Conservation (phyloP, 2,329 filamentous ascomycete genomes). For the Penicillium italicum region DNA sequence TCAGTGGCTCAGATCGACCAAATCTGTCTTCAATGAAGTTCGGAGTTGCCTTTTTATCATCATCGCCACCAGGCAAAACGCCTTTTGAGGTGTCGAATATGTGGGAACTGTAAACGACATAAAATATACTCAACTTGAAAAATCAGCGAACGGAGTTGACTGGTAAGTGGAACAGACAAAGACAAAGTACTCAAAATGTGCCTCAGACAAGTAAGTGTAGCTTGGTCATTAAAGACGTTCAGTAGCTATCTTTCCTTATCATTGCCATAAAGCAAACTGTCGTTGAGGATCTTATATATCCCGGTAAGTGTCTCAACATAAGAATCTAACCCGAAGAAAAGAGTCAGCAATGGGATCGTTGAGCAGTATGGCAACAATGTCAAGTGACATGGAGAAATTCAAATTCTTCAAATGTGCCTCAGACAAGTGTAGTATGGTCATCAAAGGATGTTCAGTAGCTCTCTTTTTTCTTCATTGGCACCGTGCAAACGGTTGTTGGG, state of each 20-base stretch:
- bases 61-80: background rate
- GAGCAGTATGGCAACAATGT: background rate
- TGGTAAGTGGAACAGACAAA: background rate
- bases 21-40: background rate
- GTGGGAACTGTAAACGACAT: background rate
- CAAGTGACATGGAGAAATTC: background rate
- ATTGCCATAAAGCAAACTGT: background rate
- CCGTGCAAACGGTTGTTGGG: background rate
- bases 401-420: background rate
- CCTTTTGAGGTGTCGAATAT: background rate
- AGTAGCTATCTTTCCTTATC: background rate
- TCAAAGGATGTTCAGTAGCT: background rate
- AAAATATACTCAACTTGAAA: background rate
- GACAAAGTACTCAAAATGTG: background rate
- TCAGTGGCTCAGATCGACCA: background rate
- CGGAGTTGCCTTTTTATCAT: no score
- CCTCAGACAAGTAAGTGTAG: background rate
- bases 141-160: background rate
- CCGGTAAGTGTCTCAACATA: background rate
- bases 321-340: background rate
- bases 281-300: background rate
- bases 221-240: background rate
- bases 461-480: background rate
- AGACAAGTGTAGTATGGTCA: background rate
- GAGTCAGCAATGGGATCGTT: background rate